Conservation (phyloP, 2,329 filamentous ascomycete species). For the Coniochaeta prunicola region DNA sequence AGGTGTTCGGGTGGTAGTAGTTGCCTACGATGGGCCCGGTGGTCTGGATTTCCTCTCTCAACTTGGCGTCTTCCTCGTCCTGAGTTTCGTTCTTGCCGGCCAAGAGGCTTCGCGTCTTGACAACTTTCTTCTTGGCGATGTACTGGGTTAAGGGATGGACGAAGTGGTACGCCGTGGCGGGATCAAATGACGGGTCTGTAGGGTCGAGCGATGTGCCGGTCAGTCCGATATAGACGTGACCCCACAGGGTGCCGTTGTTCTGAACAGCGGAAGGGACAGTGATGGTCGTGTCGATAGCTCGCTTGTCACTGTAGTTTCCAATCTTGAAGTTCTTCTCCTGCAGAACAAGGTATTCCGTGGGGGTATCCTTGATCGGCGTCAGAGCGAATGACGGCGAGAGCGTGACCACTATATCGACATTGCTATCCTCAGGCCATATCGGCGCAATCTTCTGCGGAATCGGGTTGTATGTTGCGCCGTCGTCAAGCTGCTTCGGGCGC, state of each 20-base stretch:
- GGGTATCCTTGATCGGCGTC: slow-evolving; percentile 56
- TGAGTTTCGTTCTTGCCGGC: slow-evolving; percentile 36
- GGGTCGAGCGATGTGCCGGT: slow-evolving; percentile 73
- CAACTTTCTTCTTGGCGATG: slow-evolving; percentile 80
- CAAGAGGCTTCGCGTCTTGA: slow-evolving; percentile 85
- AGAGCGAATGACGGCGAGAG: slow-evolving; percentile 69
- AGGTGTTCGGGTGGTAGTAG: slow-evolving; percentile 94
- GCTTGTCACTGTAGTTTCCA: slow-evolving; percentile 71
- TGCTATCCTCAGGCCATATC: slow-evolving; percentile 76
- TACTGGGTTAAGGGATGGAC: slow-evolving; percentile 82
- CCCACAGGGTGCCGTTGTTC: slow-evolving; percentile 89
- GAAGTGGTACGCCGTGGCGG: slow-evolving; percentile 74
- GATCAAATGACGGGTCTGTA: slow-evolving; percentile 61
- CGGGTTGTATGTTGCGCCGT: slow-evolving; percentile 54
- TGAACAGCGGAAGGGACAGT: slow-evolving; percentile 72
- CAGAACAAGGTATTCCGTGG: slow-evolving; percentile 64
- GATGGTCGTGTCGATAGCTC: slow-evolving; percentile 71
- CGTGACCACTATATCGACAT: slow-evolving; percentile 78
- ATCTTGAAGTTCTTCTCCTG: slow-evolving; percentile 74
- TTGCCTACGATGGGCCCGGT: slow-evolving; percentile 66
- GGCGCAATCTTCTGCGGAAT: slow-evolving; percentile 70
- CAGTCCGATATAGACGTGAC: slow-evolving; percentile 84
- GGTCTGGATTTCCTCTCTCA: slow-evolving; percentile 42
- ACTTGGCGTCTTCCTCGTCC: slow-evolving; percentile 43
- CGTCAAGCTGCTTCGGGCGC: slow-evolving; percentile 52